Base-by-base conservation (phyloP, 306 rosid species). In the Prunus mongolica region DNA sequence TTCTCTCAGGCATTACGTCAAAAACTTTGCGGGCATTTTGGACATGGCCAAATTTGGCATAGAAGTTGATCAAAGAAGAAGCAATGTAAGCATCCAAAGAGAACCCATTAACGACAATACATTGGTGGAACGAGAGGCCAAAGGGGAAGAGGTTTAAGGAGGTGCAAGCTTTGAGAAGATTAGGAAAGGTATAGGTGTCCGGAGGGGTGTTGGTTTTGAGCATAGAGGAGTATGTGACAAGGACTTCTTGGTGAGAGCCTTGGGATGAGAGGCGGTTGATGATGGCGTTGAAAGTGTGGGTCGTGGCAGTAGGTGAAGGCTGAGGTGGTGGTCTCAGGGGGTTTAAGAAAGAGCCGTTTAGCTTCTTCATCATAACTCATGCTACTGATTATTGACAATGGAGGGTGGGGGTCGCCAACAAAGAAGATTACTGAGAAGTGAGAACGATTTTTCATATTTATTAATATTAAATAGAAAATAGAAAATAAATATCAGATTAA, bases 161-260 rank as follows among this genome's bases (percentile, higher is more conserved):
- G 75, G 93, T 78, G 65, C 93, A 92, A 15, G 96, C 96, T 84
- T 88, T 92, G 84, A 92, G 82, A 12, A 92, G 87, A 77, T 78
- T 79, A 44, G 97, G 96, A 79, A 85, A 90, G 30, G 97, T 87
- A 82, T 82, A 89, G 24, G 96, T 74, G 60, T 92, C 96, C 0
- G 91, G 80, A 63, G 87, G 82, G 72, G 80, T 80, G 15, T 85
- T 82, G 85, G 78, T 6, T 30, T 41, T 71, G 73, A 89, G 90
- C 97, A 92, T 88, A 8, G 84, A 87, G 25, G 82, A 67, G 64
- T 85, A 92, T 4, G 81, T 80, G 77, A 22, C 19, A 60, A 92
- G 84, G 77, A 84, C 93, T 75, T 90, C 83, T 30, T 50, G 82
- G 82, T 88, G 87, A 57, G 87, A 76, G 51, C 87, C 87, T 78